Base-by-base conservation (phyloP, 2,329 filamentous ascomycete genomes). In the Ophiostoma sp. region DNA sequence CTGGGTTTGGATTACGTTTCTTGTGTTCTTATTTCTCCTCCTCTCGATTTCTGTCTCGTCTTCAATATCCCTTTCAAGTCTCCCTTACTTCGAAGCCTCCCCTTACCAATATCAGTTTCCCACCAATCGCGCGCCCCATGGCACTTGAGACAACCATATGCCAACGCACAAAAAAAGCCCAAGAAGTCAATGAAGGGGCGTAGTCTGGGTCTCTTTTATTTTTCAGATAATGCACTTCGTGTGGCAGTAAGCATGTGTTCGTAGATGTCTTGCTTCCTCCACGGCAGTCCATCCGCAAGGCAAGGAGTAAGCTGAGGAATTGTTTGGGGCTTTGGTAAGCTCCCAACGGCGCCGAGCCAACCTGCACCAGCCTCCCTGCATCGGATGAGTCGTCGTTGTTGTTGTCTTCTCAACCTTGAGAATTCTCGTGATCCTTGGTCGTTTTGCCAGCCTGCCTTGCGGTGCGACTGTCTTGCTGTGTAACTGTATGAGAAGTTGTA, bases 91-190 rank as follows among this genome's bases (percentile, higher is more conserved):
- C 61, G 9, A 6, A 12, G 8, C 61, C 36, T 66, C 61, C 50
- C 42, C 22, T 66, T 9, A 4, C 36, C 25, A 64, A 28, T 66
- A 45, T 45, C 12, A 45, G 11, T n/a, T 25, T 45, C 11, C 36
- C 61, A 45, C 36, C 61, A 66, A 66, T 66, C 61, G 61, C 61
- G 61, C 61, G 61, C 12, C 61, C 61, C 36, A 28, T 66, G 61
- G 61, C 42, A 66, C 36, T 42, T 66, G 61, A 66, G 61, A 45
- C 36, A 64, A 15, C 28, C 19, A 45, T 28, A 25, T 15, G 22
- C 36, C 61, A 66, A 28, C 61, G 22, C 36, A 66, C 36, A 66
- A 36, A 42, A 28, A 64, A 25, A 28, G 15, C 36, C 17, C n/a
- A 66, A 25, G 19, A 33, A 22, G 2, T 15, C 36, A 61, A 22